phyloP scores from a whole-genome alignment of 768 basidiomycete genomes.

The Dendrothele bispora region DNA sequence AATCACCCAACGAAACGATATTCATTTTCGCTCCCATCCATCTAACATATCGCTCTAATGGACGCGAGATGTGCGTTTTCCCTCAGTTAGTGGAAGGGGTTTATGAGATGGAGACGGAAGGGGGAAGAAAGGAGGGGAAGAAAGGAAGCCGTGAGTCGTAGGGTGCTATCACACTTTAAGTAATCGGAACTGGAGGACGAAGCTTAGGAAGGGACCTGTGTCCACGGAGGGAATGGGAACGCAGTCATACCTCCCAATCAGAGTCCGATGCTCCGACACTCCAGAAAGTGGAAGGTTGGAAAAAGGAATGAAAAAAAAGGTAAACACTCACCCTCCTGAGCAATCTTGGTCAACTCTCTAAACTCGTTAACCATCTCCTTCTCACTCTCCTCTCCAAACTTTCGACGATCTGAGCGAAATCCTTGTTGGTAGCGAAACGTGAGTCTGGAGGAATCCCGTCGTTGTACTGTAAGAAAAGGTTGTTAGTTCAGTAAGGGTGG shows the following conservation, averaged over 20 bases:
- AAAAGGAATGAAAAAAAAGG: background rate
- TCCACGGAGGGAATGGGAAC: too few relatives aligned
- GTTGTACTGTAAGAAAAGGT: constrained; percentile 54
- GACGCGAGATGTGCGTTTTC: constrained; percentile 94
- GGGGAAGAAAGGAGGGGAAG: too few relatives aligned
- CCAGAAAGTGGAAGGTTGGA: background rate
- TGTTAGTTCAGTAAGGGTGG: constrained; percentile 4
- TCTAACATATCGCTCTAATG: constrained; percentile 91
- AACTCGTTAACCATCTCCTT: constrained; percentile 71
- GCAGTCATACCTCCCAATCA: too few relatives aligned
- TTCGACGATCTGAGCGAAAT: constrained; percentile 54
- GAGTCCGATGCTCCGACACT: too few relatives aligned
- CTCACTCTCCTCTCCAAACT: constrained; percentile 59
- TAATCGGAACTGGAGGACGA: too few relatives aligned
- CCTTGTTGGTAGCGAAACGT: constrained; percentile 58
- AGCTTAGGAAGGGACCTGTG: too few relatives aligned
- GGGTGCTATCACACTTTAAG: too few relatives aligned
- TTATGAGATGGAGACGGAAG: too few relatives aligned
- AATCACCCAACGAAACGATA: constrained; percentile 94
- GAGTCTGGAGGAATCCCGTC: constrained; percentile 74
- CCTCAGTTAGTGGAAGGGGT: too few relatives aligned
- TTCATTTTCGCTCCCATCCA: constrained; percentile 98
- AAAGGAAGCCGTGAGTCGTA: too few relatives aligned
- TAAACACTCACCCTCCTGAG: constrained; percentile 3
- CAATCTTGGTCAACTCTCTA: constrained; percentile 61